These are phyloP conservation scores for Podospora anserina DNA, from an alignment of 495 filamentous ascomycete species.

Conservation along the genomic window DNA sequence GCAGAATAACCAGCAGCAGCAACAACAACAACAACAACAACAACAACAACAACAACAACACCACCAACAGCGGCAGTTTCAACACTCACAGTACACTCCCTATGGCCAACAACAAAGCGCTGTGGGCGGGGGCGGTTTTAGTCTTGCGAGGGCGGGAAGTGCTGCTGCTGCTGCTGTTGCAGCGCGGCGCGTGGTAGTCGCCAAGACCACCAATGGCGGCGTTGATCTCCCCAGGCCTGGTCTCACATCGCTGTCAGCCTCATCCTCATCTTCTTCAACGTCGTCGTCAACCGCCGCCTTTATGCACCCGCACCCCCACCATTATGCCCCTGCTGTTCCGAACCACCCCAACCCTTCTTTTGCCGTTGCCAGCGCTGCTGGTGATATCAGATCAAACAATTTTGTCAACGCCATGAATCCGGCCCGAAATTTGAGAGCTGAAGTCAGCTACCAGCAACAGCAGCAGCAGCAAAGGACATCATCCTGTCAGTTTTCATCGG, in stretches of 20 bases:
- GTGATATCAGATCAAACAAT: constrained; percentile 1
- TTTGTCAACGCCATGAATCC: constrained; percentile 24
- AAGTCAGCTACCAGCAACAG: constrained; percentile 25
- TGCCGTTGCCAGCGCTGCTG: not conserved
- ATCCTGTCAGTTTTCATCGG: not conserved
- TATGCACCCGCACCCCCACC: constrained; percentile 12
- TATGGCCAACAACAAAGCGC: not conserved
- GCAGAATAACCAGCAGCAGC: not conserved
- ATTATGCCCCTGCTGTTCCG: constrained; percentile 8
- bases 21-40: not conserved
- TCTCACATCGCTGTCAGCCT: constrained; percentile 10
- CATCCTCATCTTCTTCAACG: constrained; percentile 4
- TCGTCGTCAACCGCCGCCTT: constrained; percentile 4
- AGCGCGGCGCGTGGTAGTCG: not conserved
- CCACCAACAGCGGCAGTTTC: not conserved
- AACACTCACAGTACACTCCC: not conserved
- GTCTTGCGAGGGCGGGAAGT: not conserved
- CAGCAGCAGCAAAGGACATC: constrained; percentile 7
- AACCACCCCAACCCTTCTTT: constrained; percentile 4
- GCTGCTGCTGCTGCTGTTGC: not conserved
- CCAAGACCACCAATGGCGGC: constrained; percentile 21
- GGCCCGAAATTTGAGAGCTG: constrained; percentile 21
- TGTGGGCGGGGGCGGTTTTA: not conserved
- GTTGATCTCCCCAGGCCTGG: constrained; percentile 13
- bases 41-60: constrained; percentile 1